Conservation (phyloP, 2,329 filamentous ascomycete species). For the Torrubiellomyces zombiae region DNA sequence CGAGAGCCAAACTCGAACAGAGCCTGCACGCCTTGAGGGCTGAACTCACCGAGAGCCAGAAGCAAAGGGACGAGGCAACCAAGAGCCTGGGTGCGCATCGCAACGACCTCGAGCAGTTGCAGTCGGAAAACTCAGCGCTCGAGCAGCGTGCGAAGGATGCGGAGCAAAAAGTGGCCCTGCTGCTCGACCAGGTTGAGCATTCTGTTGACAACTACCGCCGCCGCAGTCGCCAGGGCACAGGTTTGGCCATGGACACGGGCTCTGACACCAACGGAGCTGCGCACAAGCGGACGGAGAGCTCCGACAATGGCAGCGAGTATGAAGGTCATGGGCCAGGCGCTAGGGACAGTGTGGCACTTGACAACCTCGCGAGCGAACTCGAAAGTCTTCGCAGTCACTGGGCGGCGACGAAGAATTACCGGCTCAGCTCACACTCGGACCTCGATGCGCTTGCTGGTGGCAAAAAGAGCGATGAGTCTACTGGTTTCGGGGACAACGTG, state of each 20-base stretch:
- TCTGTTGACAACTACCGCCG: slow-evolving; percentile 92
- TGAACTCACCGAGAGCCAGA: slow-evolving; percentile 49
- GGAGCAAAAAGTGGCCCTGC: slow-evolving; percentile 79
- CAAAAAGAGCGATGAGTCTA: slow-evolving; percentile 27
- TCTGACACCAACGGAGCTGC: slow-evolving; percentile 18
- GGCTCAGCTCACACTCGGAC: slow-evolving; percentile 77
- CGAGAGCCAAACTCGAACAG: slow-evolving; percentile 51
- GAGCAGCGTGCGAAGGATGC: slow-evolving; percentile 78
- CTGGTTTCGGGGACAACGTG: slow-evolving; percentile 51
- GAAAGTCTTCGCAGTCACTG: slow-evolving; percentile 82
- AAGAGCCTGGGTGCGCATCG: slow-evolving; percentile 42
- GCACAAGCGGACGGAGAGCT: slow-evolving; percentile 37
- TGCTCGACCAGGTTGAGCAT: slow-evolving; percentile 85
- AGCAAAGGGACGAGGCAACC: slow-evolving; percentile 50
- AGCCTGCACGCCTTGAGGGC: slow-evolving; percentile 51
- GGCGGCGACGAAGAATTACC: slow-evolving; percentile 91
- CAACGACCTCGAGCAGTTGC: slow-evolving; percentile 63
- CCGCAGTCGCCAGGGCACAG: slow-evolving; percentile 42
- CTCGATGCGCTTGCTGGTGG: slow-evolving; percentile 39
- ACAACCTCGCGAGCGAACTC: slow-evolving; percentile 81
- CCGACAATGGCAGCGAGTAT: slow-evolving; percentile 46
- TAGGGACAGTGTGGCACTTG: slow-evolving; percentile 54
- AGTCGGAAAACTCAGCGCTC: slow-evolving; percentile 63
- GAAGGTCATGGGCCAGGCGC: slow-evolving; percentile 31
- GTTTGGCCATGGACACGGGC: slow-evolving; percentile 29